Evolutionary conservation across 2,329 filamentous ascomycete genomes (phyloP).

Genomic region (Cyphellophora attinorum): DNA sequence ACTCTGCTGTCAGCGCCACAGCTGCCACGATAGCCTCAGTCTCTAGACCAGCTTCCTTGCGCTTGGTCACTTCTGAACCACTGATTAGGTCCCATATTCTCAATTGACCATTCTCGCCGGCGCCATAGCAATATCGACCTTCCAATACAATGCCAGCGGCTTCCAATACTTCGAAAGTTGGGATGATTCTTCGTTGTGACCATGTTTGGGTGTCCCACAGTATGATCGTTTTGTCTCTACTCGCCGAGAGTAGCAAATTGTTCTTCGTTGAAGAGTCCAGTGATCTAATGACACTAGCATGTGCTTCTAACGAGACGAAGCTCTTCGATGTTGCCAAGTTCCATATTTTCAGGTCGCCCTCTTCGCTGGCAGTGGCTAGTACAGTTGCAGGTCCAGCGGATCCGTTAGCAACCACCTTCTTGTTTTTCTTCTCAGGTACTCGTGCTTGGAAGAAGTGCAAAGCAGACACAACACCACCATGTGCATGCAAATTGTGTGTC

Average conservation of each 20-base stretch:
- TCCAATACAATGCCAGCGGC: constrained; percentile 67
- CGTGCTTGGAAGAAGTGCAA: constrained; percentile 72
- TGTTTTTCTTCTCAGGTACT: constrained; percentile 18
- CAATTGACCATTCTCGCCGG: constrained; percentile 71
- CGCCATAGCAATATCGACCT: constrained; percentile 68
- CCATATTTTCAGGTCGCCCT: constrained; percentile 87
- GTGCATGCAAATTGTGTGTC: constrained; percentile 91
- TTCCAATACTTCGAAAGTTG: constrained; percentile 78
- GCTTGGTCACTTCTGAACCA: constrained; percentile 68
- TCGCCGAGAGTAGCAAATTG: constrained; percentile 69
- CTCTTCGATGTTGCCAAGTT: constrained; percentile 76
- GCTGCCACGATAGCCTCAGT: constrained; percentile 62
- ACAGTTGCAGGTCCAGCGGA: constrained; percentile 45
- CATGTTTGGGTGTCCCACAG: constrained; percentile 83
- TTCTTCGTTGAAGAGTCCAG: constrained; percentile 70
- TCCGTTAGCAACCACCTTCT: constrained; percentile 17
- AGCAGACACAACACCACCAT: constrained; percentile 83
- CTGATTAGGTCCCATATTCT: constrained; percentile 73
- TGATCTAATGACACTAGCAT: constrained; percentile 87
- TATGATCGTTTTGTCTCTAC: constrained; percentile 87
- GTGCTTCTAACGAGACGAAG: constrained; percentile 72
- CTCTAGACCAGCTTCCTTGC: constrained; percentile 54
- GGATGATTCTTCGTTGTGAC: constrained; percentile 71
- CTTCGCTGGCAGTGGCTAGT: constrained; percentile 84
- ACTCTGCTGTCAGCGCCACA: constrained; percentile 43